Base-by-base conservation (phyloP, 495 filamentous ascomycete species). In the Beverwykella pulmonaria region DNA sequence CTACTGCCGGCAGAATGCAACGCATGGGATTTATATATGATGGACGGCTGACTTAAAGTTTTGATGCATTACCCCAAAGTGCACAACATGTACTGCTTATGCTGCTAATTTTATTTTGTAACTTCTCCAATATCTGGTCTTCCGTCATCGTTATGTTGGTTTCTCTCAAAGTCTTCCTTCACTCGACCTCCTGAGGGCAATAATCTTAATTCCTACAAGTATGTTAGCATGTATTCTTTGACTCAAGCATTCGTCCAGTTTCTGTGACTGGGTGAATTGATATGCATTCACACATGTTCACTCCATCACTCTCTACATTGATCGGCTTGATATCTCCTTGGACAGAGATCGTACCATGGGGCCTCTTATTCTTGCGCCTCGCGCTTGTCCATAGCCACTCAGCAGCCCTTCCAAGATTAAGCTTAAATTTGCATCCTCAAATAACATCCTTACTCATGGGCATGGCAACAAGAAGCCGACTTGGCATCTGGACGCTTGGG, bases 1-100 rank as follows among this genome's bases (percentile, higher is more conserved):
- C 60, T 48, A 47, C 32, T 60, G 61, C 55, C 67, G 67, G 67
- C 56, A 64, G 67, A 69, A 69, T 69, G 19, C 53, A 30, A 54
- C 29, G 29, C 66, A 53, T 60, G 44, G n/a, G 12, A n/a, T 53
- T 1, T 25, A 63, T 52, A 69, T n/a, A n/a, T n/a, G n/a, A n/a
- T n/a, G n/a, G n/a, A n/a, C n/a, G n/a, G n/a, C n/a, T n/a, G n/a
- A n/a, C n/a, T n/a, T n/a, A n/a, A n/a, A n/a, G n/a, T n/a, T n/a
- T n/a, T n/a, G n/a, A n/a, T n/a, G n/a, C n/a, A n/a, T n/a, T n/a
- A n/a, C n/a, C n/a, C n/a, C n/a, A n/a, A n/a, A n/a, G n/a, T n/a
- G n/a, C n/a, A n/a, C n/a, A n/a, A n/a, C n/a, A n/a, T n/a, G n/a
- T n/a, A n/a, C n/a, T n/a, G n/a, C n/a, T n/a, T n/a, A n/a, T n/a